These are phyloP conservation scores for Filobasidium floriforme DNA, from an alignment of 768 basidiomycete genomes.

Conservation along the genomic window DNA sequence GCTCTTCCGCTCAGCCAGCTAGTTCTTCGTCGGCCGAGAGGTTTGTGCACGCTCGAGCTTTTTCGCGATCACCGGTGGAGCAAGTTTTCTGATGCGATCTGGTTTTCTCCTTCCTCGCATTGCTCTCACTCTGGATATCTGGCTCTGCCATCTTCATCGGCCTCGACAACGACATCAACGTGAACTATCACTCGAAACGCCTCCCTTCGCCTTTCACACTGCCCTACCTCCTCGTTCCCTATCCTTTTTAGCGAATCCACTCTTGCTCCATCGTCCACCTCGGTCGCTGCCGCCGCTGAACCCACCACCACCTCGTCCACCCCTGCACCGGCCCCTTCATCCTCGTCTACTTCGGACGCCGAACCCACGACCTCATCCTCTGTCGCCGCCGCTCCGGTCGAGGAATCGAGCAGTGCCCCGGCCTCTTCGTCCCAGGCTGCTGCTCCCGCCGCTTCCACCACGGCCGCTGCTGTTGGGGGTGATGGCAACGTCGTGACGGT, in stretches of 20 bases:
- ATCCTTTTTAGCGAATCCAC: constrained; percentile 5
- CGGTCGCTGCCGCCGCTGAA: neutral
- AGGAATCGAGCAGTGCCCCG: neutral
- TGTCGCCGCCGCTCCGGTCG: neutral
- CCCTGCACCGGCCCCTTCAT: neutral
- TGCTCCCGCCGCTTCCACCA: constrained; percentile 3
- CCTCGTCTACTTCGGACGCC: constrained; percentile 3
- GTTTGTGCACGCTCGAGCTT: constrained; percentile 1
- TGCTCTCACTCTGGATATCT: neutral
- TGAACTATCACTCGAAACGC: neutral
- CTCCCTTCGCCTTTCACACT: neutral
- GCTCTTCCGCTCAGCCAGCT: neutral
- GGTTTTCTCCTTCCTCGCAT: neutral
- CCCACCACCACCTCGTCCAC: neutral
- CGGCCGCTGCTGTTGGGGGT: neutral
- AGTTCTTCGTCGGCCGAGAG: too few species aligned
- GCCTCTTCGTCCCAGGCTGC: constrained; percentile 14
- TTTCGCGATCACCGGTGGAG: neutral
- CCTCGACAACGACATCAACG: too few species aligned
- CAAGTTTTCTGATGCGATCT: neutral
- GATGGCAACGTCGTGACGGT: neutral
- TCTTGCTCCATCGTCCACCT: neutral
- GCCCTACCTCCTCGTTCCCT: constrained; percentile 2
- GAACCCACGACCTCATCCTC: constrained; percentile 8
- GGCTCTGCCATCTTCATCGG: too few species aligned